Evolutionary conservation across 2,329 filamentous ascomycete species (phyloP), one percentile per base, ranked within the genome.

Genomic region (Diaporthe vexans): DNA sequence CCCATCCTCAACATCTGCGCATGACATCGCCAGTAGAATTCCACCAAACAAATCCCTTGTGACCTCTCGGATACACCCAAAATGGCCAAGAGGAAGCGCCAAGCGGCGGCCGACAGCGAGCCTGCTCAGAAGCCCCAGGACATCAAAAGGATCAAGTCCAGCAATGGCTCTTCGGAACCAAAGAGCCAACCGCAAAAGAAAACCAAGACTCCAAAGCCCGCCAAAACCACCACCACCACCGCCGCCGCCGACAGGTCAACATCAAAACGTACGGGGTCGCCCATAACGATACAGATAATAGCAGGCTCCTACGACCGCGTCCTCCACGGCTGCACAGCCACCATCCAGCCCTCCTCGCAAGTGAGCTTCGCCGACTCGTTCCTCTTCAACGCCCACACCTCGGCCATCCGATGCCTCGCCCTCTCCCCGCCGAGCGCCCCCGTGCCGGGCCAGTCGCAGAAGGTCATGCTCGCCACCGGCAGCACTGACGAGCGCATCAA

Each of bases 401-500:
- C 95, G 17, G 93, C 97, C 6, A 94, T 99, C 81, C 93, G 95
- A 79, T 97, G 94, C 81, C 88, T 99, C 46, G 95, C 95, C 33
- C 85, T 98, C 76, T 98, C 96, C 11, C 93, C 94, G 4, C 88
- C 94, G 0, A 94, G 94, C 17, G 89, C 88, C 24, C 86, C 88
- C 1, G 81, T 86, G 73, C 88, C 86, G 17, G 90, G 88, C 77
- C 92, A 93, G 83, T 85, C 86, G n/a, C 93, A 94, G 81, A 98
- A 97, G 82, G 90, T 98, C 67, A 92, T 97, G 78, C 91, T 99
- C 65, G 97, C 97, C 17, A 97, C 94, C 13, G 97, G 97, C 78
- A 93, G 94, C 83, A 97, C 94, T 33, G 97, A 99, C 84, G 95
- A 98, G 85, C 92, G 95, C 76, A 94, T 99, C 85, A 98, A 99